A percentile compares a stretch with the other conserved stretches of the same genome.
Conservation (phyloP, 2,329 filamentous ascomycete species). For the Pseudogymnoascus destructans region DNA sequence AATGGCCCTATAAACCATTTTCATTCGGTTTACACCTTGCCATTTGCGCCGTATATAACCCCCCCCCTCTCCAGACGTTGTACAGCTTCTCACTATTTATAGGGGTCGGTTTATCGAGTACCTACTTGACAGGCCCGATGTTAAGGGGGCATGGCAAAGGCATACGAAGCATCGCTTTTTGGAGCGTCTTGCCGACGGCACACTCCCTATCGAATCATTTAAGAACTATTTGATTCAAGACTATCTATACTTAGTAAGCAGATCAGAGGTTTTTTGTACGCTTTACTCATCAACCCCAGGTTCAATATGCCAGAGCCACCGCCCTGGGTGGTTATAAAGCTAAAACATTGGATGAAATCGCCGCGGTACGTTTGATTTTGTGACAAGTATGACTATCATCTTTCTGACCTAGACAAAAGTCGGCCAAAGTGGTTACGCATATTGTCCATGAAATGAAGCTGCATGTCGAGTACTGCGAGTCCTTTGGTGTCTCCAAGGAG, state of each 20-base stretch:
- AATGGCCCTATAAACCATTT: conserved; percentile 69
- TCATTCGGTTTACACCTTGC: conserved; percentile 54
- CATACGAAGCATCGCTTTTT: conserved; percentile 81
- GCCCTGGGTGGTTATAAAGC: conserved; percentile 78
- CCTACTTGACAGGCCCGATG: conserved; percentile 59
- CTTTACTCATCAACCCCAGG: conserved; percentile 32
- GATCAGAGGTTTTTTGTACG: background rate
- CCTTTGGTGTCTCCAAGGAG: conserved; percentile 61
- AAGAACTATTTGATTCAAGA: conserved; percentile 86
- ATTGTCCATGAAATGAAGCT: conserved; percentile 69
- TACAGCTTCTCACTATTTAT: background rate
- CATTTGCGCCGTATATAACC: conserved; percentile 43
- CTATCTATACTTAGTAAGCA: conserved; percentile 67
- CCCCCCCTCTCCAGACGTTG: too few relatives aligned
- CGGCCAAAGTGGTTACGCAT: conserved; percentile 59
- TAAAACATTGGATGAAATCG: conserved; percentile 58
- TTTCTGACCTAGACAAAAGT: conserved; percentile 28
- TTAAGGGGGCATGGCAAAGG: conserved; percentile 58
- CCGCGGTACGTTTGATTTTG: conserved; percentile 39
- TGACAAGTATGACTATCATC: background rate
- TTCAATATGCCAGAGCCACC: conserved; percentile 79
- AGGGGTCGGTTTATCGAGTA: conserved; percentile 76
- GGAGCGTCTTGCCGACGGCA: conserved; percentile 59
- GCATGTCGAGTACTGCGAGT: conserved; percentile 70
- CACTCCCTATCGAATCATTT: conserved; percentile 62